These are phyloP conservation scores for Camellia oleifera DNA, from an alignment of 179 eudicot genomes.

Conservation along the genomic window DNA sequence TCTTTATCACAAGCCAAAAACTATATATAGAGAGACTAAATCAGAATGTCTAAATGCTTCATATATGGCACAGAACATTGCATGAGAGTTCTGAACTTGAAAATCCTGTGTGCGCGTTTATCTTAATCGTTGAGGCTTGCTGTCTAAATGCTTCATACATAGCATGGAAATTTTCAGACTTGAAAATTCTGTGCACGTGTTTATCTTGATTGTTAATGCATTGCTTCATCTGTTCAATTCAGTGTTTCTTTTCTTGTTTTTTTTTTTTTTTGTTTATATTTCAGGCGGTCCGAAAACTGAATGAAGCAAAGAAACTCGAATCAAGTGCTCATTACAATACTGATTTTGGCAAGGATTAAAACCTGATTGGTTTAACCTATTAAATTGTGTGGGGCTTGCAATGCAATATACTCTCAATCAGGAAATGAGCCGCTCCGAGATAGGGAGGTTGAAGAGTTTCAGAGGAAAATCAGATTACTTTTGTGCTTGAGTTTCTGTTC, in stretches of 20 bases:
- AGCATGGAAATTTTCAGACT: not conserved
- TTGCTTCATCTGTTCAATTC: not conserved
- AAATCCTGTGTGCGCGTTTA: not conserved
- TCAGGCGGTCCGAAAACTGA: conserved; percentile 73
- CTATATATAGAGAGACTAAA: too few relatives aligned
- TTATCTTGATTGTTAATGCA: not conserved
- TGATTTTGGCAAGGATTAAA: conserved; percentile 66
- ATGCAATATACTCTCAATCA: not conserved
- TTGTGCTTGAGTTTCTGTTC: not conserved
- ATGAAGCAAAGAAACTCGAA: conserved; percentile 78
- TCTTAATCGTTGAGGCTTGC: not conserved
- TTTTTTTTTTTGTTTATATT: not conserved
- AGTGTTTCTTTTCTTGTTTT: not conserved
- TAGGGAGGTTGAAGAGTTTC: not conserved
- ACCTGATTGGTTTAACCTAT: not conserved
- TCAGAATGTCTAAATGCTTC: not conserved
- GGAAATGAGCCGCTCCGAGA: not conserved
- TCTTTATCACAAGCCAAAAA: not conserved
- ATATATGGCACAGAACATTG: not conserved
- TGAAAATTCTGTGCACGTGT: not conserved
- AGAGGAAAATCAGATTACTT: not conserved
- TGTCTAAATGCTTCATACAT: not conserved
- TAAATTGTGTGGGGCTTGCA: not conserved
- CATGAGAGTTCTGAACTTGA: not conserved
- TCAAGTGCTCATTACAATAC: conserved; percentile 65